Base-by-base conservation (phyloP, 495 filamentous ascomycete species). In the Wilcoxina mikolae region DNA sequence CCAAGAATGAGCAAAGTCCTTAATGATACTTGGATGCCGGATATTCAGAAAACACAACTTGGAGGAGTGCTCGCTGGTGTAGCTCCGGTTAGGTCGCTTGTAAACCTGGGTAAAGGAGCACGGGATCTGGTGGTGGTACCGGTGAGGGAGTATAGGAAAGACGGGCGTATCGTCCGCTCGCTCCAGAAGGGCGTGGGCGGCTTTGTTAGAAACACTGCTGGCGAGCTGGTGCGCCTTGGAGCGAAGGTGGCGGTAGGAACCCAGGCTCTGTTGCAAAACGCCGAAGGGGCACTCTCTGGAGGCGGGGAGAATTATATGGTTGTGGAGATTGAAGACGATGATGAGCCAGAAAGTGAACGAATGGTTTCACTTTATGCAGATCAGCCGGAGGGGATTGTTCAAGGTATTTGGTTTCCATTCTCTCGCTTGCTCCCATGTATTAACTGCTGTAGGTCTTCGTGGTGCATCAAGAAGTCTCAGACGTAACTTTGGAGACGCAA, bases 1-100 rank as follows among this genome's bases (percentile, higher is more conserved):
- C 85, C 94, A 58, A 82, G 81, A 53, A 75, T 99, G 23, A 85
- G 87, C 28, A 77, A 85, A 60, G 85, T 80, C 7, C 74, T 99
- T 12, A 95, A 95, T 65, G 87, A 94, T 62, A 85, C 94, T 50
- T 99, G 93, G 93, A 94, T 87, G 80, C 88, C 86, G 9, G 87
- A 99, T 62, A 81, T 99, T 65, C 90, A 83, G 68, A 69, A 75
- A 4, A 94, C 84, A 56, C 93, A 99, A 65, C 82, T 99, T 4
- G 89, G 87, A 0, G 81, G 83, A 4, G 81, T 96, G 0, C 74
- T 99, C 38, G 83, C 87, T 0, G 91, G 93, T 29, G 71, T 99
- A n/a, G 88, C 87, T 0, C 85, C 87, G 3, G 83, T 96, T 22
- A 79, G 89, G 15, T 85, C 85, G 18, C 69, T 99, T 0, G 89